Conservation (phyloP, 805 yeast species). For the Candida alai region DNA sequence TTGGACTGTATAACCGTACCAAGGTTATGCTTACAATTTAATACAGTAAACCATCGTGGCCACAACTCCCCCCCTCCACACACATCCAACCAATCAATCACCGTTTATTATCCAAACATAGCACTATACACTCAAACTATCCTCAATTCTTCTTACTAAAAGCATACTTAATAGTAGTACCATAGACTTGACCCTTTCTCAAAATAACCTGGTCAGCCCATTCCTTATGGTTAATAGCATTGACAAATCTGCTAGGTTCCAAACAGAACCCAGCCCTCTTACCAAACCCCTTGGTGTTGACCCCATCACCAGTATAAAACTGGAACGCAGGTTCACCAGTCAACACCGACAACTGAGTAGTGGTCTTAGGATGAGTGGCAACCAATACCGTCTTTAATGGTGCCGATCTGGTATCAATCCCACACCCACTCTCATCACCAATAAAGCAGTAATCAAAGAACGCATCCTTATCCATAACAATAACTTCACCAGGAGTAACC, state of each 20-base stretch:
- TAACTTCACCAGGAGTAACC: conserved; percentile 17
- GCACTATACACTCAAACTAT: too few species aligned
- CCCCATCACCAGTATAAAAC: conserved; percentile 58
- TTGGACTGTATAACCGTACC: too few species aligned
- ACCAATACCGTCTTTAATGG: conserved; percentile 35
- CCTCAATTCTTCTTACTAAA: conserved; percentile 9
- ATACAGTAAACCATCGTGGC: too few species aligned
- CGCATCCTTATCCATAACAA: conserved; percentile 18
- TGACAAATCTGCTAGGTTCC: conserved; percentile 57
- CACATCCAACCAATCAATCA: too few species aligned
- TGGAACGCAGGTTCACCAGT: conserved; percentile 69
- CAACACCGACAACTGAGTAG: conserved; percentile 36
- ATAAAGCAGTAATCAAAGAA: conserved; percentile 48
- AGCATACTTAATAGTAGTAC: conserved; percentile 39
- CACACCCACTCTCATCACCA: conserved; percentile 29
- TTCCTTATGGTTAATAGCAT: conserved; percentile 45
- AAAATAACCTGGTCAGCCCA: conserved; percentile 48
- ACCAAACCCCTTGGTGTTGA: conserved; percentile 33
- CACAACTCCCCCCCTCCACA: too few species aligned
- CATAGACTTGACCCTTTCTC: conserved; percentile 50
- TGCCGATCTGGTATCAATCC: conserved; percentile 45
- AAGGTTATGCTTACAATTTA: too few species aligned
- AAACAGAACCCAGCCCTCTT: conserved; percentile 55
- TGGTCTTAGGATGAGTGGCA: conserved; percentile 44
- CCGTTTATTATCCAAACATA: too few species aligned